A percentile compares a stretch with the other conserved stretches of the same genome.
Conservation (phyloP, 768 basidiomycete genomes). For the Auricularia heimuer region DNA sequence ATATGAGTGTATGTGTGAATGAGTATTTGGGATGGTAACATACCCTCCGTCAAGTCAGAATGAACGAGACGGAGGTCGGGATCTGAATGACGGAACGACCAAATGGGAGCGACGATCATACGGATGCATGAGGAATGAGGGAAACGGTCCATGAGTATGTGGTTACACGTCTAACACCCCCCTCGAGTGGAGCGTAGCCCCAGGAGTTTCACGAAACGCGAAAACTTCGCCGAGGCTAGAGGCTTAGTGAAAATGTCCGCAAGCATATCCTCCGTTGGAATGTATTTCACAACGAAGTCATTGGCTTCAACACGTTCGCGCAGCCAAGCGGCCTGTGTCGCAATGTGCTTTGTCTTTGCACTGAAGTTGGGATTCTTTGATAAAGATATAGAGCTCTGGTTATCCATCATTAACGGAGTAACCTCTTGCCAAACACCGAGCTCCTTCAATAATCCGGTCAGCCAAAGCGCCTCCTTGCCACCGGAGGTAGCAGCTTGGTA, state of each 20-base stretch:
- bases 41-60: too few species aligned
- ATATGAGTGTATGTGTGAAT: background rate
- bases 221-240: constrained; percentile 9
- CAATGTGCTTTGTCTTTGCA: constrained; percentile 28
- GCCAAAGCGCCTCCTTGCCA: constrained; percentile 8
- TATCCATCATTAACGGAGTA: constrained; percentile 11
- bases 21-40: too few species aligned
- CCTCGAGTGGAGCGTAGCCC: too few species aligned
- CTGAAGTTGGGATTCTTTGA: constrained; percentile 21
- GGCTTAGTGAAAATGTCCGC: constrained; percentile 35
- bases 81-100: too few species aligned
- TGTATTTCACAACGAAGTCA: constrained; percentile 20
- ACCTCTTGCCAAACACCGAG: background rate
- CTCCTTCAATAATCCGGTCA: constrained; percentile 10
- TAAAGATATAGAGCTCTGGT: constrained; percentile 23
- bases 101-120: too few species aligned
- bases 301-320: background rate
- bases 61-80: too few species aligned
- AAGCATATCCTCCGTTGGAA: constrained; percentile 25
- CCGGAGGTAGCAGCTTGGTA: constrained; percentile 17
- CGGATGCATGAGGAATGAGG: too few species aligned
- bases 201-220: background rate
- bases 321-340: constrained; percentile 14
- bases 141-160: too few species aligned
- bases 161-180: too few species aligned